A percentile compares a stretch with the other conserved stretches of the same genome.
These are phyloP conservation scores for Fusarium praegraminearum DNA, from an alignment of 2,329 filamentous ascomycete genomes.

Conservation along the genomic window DNA sequence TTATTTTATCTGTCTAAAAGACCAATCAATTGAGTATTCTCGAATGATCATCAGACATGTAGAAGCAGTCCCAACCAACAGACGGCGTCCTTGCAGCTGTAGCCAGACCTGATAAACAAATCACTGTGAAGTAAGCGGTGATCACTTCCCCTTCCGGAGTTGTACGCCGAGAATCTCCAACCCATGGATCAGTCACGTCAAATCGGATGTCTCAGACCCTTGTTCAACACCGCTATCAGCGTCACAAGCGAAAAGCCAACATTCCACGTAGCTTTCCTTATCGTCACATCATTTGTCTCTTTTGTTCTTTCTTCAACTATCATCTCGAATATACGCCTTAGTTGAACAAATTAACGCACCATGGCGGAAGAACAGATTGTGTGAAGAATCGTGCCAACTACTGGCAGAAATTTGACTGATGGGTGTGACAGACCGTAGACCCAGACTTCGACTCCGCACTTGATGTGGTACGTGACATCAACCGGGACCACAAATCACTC, in stretches of 20 bases:
- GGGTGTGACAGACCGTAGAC: background rate
- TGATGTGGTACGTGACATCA: background rate
- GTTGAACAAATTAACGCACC: background rate
- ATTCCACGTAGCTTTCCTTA: background rate
- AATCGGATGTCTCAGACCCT: slow-evolving; percentile 14
- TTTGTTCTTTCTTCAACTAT: background rate
- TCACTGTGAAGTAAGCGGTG: background rate
- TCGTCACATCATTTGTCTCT: background rate
- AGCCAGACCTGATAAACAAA: too few relatives aligned
- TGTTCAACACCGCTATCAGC: background rate
- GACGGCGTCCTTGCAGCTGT: background rate
- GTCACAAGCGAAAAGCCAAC: background rate
- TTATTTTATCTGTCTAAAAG: background rate
- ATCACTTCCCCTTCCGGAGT: background rate
- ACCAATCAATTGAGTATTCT: background rate
- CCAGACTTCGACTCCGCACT: slow-evolving; percentile 26
- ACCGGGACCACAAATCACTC: background rate
- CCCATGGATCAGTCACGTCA: background rate
- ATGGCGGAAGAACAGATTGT: slow-evolving; percentile 28
- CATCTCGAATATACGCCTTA: background rate
- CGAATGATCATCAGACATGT: too few relatives aligned
- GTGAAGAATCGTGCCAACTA: accelerated
- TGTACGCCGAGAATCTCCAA: background rate
- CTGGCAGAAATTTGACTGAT: background rate
- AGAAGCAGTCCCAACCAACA: background rate